Conservation (phyloP, 768 basidiomycete species). For the Mycena epipterygia region DNA sequence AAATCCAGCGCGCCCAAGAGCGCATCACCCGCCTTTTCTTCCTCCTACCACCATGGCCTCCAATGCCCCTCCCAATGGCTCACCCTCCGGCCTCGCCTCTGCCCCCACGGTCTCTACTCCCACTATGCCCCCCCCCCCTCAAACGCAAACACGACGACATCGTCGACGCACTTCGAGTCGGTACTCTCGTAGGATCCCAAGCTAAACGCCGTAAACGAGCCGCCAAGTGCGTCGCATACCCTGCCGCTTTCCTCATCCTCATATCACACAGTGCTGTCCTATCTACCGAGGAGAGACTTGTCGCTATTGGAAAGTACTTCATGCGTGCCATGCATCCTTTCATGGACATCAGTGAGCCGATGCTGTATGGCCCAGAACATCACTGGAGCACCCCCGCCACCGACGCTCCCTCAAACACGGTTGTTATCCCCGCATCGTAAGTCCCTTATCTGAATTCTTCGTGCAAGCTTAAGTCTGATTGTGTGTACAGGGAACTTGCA, state of each 20-base stretch:
- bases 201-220: not conserved
- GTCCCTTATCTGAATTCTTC: not conserved
- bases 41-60: slow-evolving; percentile 6
- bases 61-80: not conserved
- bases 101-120: not conserved
- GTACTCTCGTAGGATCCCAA: too few species aligned
- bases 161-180: not conserved
- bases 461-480: not conserved
- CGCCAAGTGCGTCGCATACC: not conserved
- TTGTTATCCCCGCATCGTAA: not conserved
- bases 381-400: too few species aligned
- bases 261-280: too few species aligned
- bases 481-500: too few species aligned
- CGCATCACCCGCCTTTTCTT: not conserved
- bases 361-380: too few species aligned
- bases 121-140: not conserved
- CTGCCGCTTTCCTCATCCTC: too few species aligned
- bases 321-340: not conserved
- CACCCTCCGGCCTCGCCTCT: not conserved
- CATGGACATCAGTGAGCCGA: not conserved
- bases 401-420: not conserved
- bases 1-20: not conserved
- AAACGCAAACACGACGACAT: slow-evolving; percentile 2
- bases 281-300: too few species aligned
- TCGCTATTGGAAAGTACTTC: not conserved